Evolutionary conservation across 2,329 filamentous ascomycete genomes (phyloP).

Genomic region (Colletotrichum higginsianum): DNA sequence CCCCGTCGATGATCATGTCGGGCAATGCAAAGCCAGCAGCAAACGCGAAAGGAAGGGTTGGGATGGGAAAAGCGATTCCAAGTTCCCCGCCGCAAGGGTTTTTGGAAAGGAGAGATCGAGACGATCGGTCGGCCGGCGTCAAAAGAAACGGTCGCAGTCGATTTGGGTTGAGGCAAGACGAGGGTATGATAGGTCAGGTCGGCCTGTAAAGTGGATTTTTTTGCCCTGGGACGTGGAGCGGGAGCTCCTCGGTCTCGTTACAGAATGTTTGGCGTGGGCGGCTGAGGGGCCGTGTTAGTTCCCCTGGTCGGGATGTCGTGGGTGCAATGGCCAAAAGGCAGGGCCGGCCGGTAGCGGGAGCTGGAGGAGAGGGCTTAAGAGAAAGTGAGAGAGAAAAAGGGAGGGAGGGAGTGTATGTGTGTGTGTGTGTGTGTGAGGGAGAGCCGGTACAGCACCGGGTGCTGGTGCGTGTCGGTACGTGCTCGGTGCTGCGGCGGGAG

Average conservation of each 20-base stretch:
- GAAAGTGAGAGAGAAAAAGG: too few species aligned
- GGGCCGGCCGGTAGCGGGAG: constrained; percentile 38
- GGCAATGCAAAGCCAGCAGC: constrained; percentile 28
- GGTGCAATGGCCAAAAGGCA: constrained; percentile 28
- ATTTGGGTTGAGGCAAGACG: constrained; percentile 12
- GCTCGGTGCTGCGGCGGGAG: constrained; percentile 16
- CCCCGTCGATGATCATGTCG: constrained; percentile 88
- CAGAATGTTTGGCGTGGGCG: constrained; percentile 42
- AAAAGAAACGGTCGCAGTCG: constrained; percentile 33
- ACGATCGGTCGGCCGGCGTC: constrained; percentile 32
- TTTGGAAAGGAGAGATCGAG: constrained; percentile 36
- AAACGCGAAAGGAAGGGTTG: constrained; percentile 23
- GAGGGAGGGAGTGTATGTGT: too few species aligned
- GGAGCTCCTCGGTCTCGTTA: constrained; percentile 42
- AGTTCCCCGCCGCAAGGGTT: constrained; percentile 40
- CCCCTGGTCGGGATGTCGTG: constrained; percentile 29
- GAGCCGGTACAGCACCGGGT: constrained; percentile 15
- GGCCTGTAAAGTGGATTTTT: constrained; percentile 37
- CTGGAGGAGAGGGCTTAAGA: constrained; percentile 9
- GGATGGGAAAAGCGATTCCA: constrained; percentile 31
- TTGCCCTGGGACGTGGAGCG: constrained; percentile 42
- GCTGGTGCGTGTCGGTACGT: constrained; percentile 13
- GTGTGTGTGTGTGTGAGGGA: too few species aligned
- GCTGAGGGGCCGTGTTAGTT: constrained; percentile 40
- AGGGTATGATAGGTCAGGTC: constrained; percentile 32